A percentile compares a stretch with the other conserved stretches of the same genome.
Evolutionary conservation across 169 alveolate genomes (phyloP).

Genomic region (Plasmodium billcollinsi): DNA sequence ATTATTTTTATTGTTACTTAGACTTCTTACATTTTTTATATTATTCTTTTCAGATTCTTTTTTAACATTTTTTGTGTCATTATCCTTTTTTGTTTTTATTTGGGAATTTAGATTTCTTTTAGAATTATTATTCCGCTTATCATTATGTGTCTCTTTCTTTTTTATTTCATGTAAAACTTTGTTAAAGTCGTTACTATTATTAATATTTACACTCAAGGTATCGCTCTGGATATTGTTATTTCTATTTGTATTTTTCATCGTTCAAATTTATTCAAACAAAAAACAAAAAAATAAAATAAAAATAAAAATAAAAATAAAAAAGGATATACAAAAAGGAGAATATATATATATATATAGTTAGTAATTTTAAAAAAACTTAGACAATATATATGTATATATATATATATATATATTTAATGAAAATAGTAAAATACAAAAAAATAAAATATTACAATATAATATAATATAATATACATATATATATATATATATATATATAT

Average conservation of each 20-base stretch:
- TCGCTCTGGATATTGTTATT: constrained; percentile 17
- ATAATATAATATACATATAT: too few relatives aligned
- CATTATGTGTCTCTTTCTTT: constrained; percentile 19
- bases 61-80: constrained; percentile 4
- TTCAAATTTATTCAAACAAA: constrained; percentile 13
- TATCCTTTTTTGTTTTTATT: constrained; percentile 13
- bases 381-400: not conserved
- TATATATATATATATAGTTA: not conserved
- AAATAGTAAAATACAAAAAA: not conserved
- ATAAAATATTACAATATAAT: too few relatives aligned
- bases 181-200: constrained; percentile 61
- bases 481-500: too few relatives aligned
- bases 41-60: constrained; percentile 18
- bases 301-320: not conserved
- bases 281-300: constrained; percentile 9
- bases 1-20: constrained; percentile 25
- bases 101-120: constrained; percentile 7
- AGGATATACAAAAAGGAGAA: constrained; percentile 5
- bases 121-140: constrained; percentile 5
- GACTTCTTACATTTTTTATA: constrained; percentile 13
- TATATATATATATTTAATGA: too few relatives aligned
- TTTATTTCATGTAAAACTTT: constrained; percentile 55
- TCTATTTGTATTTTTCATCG: constrained; percentile 27
- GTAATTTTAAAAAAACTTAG: constrained; percentile 21
- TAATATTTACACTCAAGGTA: constrained; percentile 41